These are phyloP conservation scores for Sclerotiophoma versabilis DNA, from an alignment of 2,329 filamentous ascomycete genomes.

Conservation along the genomic window DNA sequence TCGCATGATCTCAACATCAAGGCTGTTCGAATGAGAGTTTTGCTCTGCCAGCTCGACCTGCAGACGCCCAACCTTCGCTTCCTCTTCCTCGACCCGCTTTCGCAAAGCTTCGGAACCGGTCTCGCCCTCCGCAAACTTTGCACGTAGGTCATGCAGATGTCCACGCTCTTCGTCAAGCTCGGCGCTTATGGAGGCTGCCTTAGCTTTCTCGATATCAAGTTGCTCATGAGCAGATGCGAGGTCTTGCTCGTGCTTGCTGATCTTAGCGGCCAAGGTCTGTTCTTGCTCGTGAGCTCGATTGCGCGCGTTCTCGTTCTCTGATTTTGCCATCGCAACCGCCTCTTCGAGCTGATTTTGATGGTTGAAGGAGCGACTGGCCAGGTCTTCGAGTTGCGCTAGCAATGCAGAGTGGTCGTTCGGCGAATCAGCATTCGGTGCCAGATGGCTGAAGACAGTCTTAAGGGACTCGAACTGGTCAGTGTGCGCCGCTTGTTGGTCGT, in stretches of 20 bases:
- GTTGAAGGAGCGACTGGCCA: constrained; percentile 52
- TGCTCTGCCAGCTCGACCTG: constrained; percentile 75
- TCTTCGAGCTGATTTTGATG: constrained; percentile 55
- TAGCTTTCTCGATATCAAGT: constrained; percentile 57
- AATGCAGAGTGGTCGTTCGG: constrained; percentile 51
- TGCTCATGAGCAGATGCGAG: constrained; percentile 51
- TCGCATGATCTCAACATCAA: constrained; percentile 77
- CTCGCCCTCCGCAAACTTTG: constrained; percentile 80
- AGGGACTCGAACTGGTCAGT: constrained; percentile 39
- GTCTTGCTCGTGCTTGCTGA: constrained; percentile 49
- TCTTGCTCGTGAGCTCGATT: constrained; percentile 51
- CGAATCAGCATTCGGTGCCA: constrained; percentile 44
- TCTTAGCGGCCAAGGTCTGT: constrained; percentile 44
- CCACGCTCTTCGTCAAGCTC: constrained; percentile 71
- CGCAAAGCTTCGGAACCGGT: constrained; percentile 81
- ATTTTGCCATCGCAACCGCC: constrained; percentile 55
- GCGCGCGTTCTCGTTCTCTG: constrained; percentile 54
- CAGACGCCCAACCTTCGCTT: constrained; percentile 71
- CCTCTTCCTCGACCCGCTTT: constrained; percentile 76
- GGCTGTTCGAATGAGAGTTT: constrained; percentile 76
- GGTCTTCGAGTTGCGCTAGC: constrained; percentile 53
- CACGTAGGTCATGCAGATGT: constrained; percentile 72
- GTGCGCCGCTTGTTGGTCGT: constrained; percentile 56
- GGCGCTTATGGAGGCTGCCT: constrained; percentile 54
- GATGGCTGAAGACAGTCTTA: constrained; percentile 46